These are phyloP conservation scores for Conticribra guillardii DNA, from an alignment of 108 stramenopile genomes.

Conservation along the genomic window DNA sequence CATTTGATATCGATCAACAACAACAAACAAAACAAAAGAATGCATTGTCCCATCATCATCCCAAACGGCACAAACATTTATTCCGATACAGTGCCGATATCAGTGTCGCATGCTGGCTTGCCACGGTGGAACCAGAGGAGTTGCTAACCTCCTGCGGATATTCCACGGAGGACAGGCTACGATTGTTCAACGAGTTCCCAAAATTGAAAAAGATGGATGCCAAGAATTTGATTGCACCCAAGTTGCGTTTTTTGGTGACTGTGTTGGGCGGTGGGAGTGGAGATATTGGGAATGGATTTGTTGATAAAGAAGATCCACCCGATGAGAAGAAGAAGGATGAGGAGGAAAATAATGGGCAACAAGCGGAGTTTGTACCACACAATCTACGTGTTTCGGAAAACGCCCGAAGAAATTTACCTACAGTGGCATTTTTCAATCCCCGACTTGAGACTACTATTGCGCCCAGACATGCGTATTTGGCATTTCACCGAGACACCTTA, in stretches of 20 bases:
- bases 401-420: neutral
- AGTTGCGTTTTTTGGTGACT: conserved; percentile 17
- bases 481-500: conserved; percentile 6
- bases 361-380: conserved; percentile 14
- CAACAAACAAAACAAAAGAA: neutral
- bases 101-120: conserved; percentile 19
- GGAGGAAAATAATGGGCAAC: neutral
- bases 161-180: neutral
- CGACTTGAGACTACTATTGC: conserved; percentile 18
- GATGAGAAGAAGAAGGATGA: neutral
- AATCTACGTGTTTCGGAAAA: conserved; percentile 12
- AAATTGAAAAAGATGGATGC: conserved; percentile 7
- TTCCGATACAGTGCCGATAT: conserved; percentile 17
- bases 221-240: conserved; percentile 16
- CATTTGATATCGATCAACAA: conserved; percentile 9
- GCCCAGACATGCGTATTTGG: conserved; percentile 19
- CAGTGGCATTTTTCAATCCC: conserved; percentile 7
- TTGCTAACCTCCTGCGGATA: conserved; percentile 19
- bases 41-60: conserved; percentile 3
- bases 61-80: conserved; percentile 12
- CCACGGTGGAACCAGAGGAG: conserved; percentile 5
- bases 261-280: conserved; percentile 18
- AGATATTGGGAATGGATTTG: conserved; percentile 17
- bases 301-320: neutral
- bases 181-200: conserved; percentile 4